phyloP scores from a whole-genome alignment of 768 basidiomycete species.

The Termitomyces sp. region DNA sequence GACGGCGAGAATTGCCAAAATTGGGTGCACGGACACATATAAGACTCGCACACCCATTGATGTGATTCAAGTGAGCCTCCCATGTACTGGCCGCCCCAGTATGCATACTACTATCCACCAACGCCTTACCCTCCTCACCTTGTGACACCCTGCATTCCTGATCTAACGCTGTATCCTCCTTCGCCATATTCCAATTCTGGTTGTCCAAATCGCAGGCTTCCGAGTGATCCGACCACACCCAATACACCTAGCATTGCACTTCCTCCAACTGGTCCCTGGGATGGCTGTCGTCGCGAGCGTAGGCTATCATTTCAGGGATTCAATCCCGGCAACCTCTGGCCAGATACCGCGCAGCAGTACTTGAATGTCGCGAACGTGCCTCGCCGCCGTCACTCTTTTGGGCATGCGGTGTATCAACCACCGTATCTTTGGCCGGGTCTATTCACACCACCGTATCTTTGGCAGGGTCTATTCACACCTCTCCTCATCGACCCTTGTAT shows the following conservation, averaged over 20 bases:
- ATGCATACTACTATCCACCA: background rate
- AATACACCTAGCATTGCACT: background rate
- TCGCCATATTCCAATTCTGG: conserved; percentile 3
- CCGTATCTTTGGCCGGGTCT: background rate
- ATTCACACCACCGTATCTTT: background rate
- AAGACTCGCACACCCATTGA: background rate
- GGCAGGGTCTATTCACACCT: background rate
- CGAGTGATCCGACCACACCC: conserved; percentile 6
- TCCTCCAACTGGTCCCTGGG: background rate
- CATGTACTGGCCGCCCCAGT: background rate
- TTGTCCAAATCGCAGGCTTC: background rate
- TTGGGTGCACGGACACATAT: too few species aligned
- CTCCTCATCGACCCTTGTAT: conserved; percentile 4
- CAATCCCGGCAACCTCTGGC: background rate
- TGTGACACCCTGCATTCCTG: conserved; percentile 2
- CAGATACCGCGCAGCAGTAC: background rate
- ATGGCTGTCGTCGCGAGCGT: background rate
- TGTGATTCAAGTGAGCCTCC: background rate
- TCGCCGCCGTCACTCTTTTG: background rate
- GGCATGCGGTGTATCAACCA: background rate
- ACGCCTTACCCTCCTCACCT: background rate
- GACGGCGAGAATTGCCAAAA: background rate
- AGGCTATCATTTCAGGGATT: background rate
- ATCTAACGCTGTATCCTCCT: background rate
- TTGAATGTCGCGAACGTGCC: background rate